These are phyloP conservation scores for Pholiota molesta DNA, from an alignment of 768 basidiomycete genomes.

Conservation along the genomic window DNA sequence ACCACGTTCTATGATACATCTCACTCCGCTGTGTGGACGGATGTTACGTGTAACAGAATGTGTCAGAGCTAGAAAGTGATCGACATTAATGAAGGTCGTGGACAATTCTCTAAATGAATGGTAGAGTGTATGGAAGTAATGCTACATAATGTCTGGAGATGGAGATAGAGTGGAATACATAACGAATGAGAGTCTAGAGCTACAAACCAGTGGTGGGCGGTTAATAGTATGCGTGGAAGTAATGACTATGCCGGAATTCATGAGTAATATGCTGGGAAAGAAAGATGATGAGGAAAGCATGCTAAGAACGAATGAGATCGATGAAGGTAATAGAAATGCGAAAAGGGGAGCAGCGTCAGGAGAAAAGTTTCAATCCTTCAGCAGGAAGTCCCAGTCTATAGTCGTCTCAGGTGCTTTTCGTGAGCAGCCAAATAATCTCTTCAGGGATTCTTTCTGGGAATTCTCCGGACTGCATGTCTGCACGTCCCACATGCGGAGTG, in stretches of 20 bases:
- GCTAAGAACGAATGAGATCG: conserved; percentile 12
- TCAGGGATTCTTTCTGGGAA: conserved; percentile 60
- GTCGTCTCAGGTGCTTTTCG: conserved; percentile 56
- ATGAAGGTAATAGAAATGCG: conserved; percentile 16
- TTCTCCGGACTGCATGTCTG: conserved; percentile 67
- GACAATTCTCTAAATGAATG: conserved; percentile 11
- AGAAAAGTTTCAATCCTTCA: conserved; percentile 54
- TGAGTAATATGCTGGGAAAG: conserved; percentile 11
- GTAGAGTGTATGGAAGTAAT: conserved; percentile 13
- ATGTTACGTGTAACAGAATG: background rate
- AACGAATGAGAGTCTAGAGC: conserved; percentile 21
- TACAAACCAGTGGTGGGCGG: conserved; percentile 24
- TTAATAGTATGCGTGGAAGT: conserved; percentile 17
- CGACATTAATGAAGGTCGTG: conserved; percentile 12
- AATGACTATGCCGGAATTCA: conserved; percentile 15
- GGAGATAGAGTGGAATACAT: conserved; percentile 8
- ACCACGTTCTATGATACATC: background rate
- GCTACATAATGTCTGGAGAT: conserved; percentile 19
- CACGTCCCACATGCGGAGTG: conserved; percentile 82
- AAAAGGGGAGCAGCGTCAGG: conserved; percentile 8
- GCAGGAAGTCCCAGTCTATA: conserved; percentile 81
- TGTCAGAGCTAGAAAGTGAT: background rate
- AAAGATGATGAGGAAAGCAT: conserved; percentile 7
- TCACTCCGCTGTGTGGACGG: background rate
- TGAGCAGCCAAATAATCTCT: conserved; percentile 62